These are phyloP conservation scores for Sordaria brevicollis DNA, from an alignment of 495 filamentous ascomycete species.

Conservation along the genomic window DNA sequence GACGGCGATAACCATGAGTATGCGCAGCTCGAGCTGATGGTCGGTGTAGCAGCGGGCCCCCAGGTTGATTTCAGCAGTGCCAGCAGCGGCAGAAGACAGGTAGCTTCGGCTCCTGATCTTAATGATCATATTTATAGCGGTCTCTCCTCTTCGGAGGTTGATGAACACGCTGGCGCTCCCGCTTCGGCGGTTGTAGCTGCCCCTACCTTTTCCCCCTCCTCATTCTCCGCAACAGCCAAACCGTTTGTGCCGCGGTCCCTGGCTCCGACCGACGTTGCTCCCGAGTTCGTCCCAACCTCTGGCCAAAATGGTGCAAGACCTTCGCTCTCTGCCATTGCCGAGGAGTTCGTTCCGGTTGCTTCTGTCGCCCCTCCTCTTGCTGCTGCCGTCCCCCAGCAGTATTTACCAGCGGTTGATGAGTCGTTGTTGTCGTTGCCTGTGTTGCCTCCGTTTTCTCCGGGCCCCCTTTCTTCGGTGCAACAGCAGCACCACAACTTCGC, in stretches of 20 bases:
- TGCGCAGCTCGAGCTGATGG: background rate
- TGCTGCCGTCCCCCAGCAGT: background rate
- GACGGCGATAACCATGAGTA: too few relatives aligned
- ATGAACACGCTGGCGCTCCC: background rate
- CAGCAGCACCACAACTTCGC: background rate
- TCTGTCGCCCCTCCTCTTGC: background rate
- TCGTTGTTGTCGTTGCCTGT: background rate
- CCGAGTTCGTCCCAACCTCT: background rate
- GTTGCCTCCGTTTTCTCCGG: too few relatives aligned
- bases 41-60: background rate
- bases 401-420: background rate
- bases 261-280: background rate
- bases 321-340: background rate
- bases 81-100: background rate
- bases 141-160: background rate
- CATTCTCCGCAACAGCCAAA: background rate
- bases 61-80: background rate
- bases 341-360: background rate
- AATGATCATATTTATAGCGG: background rate
- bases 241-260: background rate
- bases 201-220: background rate
- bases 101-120: background rate
- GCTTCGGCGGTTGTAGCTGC: background rate
- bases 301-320: background rate
- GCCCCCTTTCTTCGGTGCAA: background rate